Conservation (phyloP, 306 rosid species). For the Myrica gale region DNA sequence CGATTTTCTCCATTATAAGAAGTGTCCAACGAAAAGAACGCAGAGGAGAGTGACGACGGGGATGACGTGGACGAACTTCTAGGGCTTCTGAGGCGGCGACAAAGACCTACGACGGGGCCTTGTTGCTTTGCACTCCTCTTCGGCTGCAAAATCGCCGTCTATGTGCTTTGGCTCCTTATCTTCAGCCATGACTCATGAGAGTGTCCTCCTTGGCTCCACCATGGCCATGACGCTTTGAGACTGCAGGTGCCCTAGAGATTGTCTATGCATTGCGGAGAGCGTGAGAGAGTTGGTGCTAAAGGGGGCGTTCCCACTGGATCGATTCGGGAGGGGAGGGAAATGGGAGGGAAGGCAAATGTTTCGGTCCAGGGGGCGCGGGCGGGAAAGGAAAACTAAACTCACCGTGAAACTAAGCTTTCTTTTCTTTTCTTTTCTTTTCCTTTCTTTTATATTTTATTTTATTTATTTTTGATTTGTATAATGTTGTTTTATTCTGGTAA, state of each 20-base stretch:
- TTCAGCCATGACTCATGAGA: conserved; percentile 8
- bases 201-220: conserved; percentile 45
- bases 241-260: conserved; percentile 77
- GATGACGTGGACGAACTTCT: conserved; percentile 73
- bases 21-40: conserved; percentile 36
- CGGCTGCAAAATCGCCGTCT: conserved; percentile 24
- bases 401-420: too few relatives aligned
- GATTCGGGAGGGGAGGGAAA: too few relatives aligned
- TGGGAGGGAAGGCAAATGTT: too few relatives aligned
- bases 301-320: too few relatives aligned
- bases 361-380: too few relatives aligned
- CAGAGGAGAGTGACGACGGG: conserved; percentile 83
- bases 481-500: too few relatives aligned
- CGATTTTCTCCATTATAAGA: too few relatives aligned
- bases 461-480: too few relatives aligned
- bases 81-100: conserved; percentile 51
- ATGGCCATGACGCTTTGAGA: conserved; percentile 66
- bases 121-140: conserved; percentile 38
- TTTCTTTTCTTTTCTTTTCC: too few relatives aligned
- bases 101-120: conserved; percentile 62
- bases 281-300: neutral
- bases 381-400: too few relatives aligned
- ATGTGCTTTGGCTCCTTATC: conserved; percentile 32
- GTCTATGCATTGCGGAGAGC: conserved; percentile 76
- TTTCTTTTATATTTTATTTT: too few relatives aligned